These are phyloP conservation scores for Clitocybe nebularis DNA, from an alignment of 1,284 basidiomycete species.

Conservation along the genomic window DNA sequence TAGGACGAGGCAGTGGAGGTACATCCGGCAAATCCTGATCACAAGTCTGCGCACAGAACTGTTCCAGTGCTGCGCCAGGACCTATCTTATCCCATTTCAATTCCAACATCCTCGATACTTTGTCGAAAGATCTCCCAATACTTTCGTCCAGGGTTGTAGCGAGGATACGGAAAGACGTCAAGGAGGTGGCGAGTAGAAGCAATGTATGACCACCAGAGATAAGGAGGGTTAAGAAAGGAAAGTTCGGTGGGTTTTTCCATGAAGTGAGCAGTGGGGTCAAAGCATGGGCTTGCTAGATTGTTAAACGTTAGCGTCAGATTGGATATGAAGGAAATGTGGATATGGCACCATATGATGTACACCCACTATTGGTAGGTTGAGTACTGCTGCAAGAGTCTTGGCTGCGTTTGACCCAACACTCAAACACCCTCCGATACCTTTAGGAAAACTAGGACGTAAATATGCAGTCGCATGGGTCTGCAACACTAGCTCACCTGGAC, in stretches of 20 bases:
- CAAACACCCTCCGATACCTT: constrained; percentile 79
- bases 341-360: constrained; percentile 87
- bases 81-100: constrained; percentile 61
- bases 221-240: constrained; percentile 85
- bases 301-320: constrained; percentile 5
- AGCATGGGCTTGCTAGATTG: constrained; percentile 85
- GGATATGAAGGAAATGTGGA: background rate
- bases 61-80: constrained; percentile 76
- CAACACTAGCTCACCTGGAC: constrained; percentile 59
- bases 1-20: constrained; percentile 46
- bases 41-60: constrained; percentile 45
- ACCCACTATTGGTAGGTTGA: constrained; percentile 78
- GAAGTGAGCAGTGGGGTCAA: constrained; percentile 79
- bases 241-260: constrained; percentile 49
- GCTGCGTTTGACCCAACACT: constrained; percentile 76
- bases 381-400: constrained; percentile 74
- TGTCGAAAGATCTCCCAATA: constrained; percentile 79
- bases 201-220: constrained; percentile 92
- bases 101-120: constrained; percentile 65
- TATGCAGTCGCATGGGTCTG: background rate
- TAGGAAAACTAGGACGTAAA: constrained; percentile 2
- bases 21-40: constrained; percentile 29
- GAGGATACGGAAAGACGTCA: constrained; percentile 62
- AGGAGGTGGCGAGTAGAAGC: constrained; percentile 68
- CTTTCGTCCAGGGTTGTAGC: constrained; percentile 76